A percentile compares a stretch with the other conserved stretches of the same genome.
Conservation (phyloP, 768 basidiomycete species). For the Lyophyllum atratum region DNA sequence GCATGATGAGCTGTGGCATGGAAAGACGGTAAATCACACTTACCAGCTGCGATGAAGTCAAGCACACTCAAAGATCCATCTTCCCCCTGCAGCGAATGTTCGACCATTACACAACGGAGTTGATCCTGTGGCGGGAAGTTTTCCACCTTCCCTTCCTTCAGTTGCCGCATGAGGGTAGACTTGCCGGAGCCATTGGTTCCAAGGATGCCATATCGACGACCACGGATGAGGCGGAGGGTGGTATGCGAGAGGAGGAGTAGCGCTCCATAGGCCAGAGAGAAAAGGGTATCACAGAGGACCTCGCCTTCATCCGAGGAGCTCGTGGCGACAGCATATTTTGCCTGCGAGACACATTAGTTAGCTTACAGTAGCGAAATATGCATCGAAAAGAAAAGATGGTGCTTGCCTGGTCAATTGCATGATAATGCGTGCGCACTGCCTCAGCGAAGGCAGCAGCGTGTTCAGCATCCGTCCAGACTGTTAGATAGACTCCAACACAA, state of each 20-base stretch:
- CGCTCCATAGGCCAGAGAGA: slow-evolving; percentile 95
- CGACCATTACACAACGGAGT: slow-evolving; percentile 93
- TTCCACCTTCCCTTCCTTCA: slow-evolving; percentile 93
- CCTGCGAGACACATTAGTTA: slow-evolving; percentile 35
- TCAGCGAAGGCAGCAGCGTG: slow-evolving; percentile 56
- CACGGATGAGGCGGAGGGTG: slow-evolving; percentile 83
- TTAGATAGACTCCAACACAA: slow-evolving; percentile 71
- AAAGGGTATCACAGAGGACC: slow-evolving; percentile 87
- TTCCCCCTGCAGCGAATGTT: slow-evolving; percentile 95
- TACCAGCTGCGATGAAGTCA: slow-evolving; percentile 88
- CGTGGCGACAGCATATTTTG: slow-evolving; percentile 51
- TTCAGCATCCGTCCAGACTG: slow-evolving; percentile 65
- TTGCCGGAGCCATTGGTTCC: slow-evolving; percentile 97
- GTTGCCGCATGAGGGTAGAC: slow-evolving; percentile 93
- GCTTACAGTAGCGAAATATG: neutral
- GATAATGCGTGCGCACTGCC: slow-evolving; percentile 69
- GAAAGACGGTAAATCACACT: slow-evolving; percentile 21
- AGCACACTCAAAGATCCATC: slow-evolving; percentile 80
- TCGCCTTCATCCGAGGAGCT: slow-evolving; percentile 73
- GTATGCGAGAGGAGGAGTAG: slow-evolving; percentile 94
- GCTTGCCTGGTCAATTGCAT: slow-evolving; percentile 70
- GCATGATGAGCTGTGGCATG: neutral
- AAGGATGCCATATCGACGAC: slow-evolving; percentile 92
- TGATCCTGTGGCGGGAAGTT: slow-evolving; percentile 91
- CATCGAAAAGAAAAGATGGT: slow-evolving; percentile 16